Conservation (phyloP, 2,329 filamentous ascomycete genomes). For the Botrytis pseudocinerea region DNA sequence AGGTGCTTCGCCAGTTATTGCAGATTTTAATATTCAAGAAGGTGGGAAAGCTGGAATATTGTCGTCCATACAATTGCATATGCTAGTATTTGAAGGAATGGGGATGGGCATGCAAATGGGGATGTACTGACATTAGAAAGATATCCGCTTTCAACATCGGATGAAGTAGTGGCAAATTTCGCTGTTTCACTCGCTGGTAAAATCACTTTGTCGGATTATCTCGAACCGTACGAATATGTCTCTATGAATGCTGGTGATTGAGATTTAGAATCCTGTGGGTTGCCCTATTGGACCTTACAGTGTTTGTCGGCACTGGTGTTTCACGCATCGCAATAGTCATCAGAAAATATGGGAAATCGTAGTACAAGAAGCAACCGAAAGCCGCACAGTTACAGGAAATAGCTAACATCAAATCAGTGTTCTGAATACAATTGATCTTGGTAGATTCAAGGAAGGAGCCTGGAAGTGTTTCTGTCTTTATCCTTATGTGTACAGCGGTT, state of each 20-base stretch:
- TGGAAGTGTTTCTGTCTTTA: constrained; percentile 39
- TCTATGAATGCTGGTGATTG: constrained; percentile 51
- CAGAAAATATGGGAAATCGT: constrained; percentile 46
- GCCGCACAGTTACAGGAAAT: background rate
- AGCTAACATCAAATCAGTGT: background rate
- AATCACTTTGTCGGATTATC: constrained; percentile 49
- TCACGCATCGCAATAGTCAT: constrained; percentile 22
- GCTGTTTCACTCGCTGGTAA: constrained; percentile 48
- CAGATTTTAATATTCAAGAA: constrained; percentile 39
- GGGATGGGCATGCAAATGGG: constrained; percentile 16
- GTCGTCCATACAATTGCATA: background rate
- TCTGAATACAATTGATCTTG: constrained; percentile 46
- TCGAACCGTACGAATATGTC: constrained; percentile 53
- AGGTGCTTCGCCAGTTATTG: constrained; percentile 41
- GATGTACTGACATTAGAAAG: constrained; percentile 39
- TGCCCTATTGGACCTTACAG: constrained; percentile 42
- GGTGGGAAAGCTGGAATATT: constrained; percentile 45
- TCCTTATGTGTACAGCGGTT: background rate
- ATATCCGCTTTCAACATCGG: constrained; percentile 48
- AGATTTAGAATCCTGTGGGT: constrained; percentile 51
- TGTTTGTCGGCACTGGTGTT: constrained; percentile 6
- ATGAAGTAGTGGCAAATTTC: constrained; percentile 53
- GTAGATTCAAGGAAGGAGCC: constrained; percentile 45
- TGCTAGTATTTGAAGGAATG: background rate
- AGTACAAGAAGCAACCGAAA: constrained; percentile 31